Evolutionary conservation across 352 stramenopile species (phyloP).

Genomic region (Phytophthora ramorum): DNA sequence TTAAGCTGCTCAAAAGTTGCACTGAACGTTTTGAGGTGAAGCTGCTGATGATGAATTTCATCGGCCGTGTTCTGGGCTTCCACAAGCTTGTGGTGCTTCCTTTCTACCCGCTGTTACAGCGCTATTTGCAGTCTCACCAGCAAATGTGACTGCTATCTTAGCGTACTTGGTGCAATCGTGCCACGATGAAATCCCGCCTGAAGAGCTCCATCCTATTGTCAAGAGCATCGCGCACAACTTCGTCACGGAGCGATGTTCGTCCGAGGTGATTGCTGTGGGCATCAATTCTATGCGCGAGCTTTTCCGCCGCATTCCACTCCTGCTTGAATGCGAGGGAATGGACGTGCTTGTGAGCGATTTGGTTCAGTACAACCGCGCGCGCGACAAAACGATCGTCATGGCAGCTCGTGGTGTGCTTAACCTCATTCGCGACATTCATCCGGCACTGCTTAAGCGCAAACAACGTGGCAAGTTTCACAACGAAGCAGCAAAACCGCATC

Average conservation of each 20-base stretch:
- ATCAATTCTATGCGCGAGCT: slow-evolving; percentile 98
- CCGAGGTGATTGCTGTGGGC: slow-evolving; percentile 97
- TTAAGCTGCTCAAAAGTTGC: slow-evolving; percentile 92
- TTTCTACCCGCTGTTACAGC: slow-evolving; percentile 97
- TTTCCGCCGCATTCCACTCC: slow-evolving; percentile 93
- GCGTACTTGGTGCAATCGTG: slow-evolving; percentile 98
- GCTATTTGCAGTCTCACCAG: slow-evolving; percentile 91
- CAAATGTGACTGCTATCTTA: slow-evolving; percentile 95
- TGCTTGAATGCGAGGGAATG: slow-evolving; percentile 94
- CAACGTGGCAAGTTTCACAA: slow-evolving; percentile 95
- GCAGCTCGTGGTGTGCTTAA: slow-evolving; percentile 96
- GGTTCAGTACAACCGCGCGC: slow-evolving; percentile 95
- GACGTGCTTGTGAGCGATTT: slow-evolving; percentile 93
- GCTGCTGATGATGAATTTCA: slow-evolving; percentile 99
- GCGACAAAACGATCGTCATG: slow-evolving; percentile 97
- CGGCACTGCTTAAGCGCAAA: slow-evolving; percentile 96
- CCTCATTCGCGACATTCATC: slow-evolving; percentile 96
- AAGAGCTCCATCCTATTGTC: slow-evolving; percentile 96
- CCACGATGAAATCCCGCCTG: slow-evolving; percentile 97
- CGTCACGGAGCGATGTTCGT: slow-evolving; percentile 96
- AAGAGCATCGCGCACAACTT: slow-evolving; percentile 99
- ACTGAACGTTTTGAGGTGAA: slow-evolving; percentile 94
- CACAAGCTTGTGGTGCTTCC: slow-evolving; percentile 97
- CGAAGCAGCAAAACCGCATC: slow-evolving; percentile 83
- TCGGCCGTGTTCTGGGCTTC: slow-evolving; percentile 96